Percentiles rank a stretch among this genome's conserved stretches.
These are phyloP conservation scores for Russula griseocarnosa DNA, from an alignment of 768 basidiomycete genomes.

Conservation along the genomic window DNA sequence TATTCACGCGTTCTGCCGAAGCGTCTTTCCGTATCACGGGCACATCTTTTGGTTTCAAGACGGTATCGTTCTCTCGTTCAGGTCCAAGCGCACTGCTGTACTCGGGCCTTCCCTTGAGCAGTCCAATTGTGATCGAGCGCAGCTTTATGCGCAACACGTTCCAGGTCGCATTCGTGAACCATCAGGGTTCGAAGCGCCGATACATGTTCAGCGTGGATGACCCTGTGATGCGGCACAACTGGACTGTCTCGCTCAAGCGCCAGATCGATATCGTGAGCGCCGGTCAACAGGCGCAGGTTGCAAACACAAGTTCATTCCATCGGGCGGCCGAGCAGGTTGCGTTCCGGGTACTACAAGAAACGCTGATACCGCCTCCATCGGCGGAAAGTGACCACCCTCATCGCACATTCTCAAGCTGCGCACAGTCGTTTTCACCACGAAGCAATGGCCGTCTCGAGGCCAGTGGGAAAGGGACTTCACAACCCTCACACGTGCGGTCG, in stretches of 20 bases:
- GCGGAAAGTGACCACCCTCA: constrained; percentile 9
- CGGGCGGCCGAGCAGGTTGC: constrained; percentile 71
- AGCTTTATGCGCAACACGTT: constrained; percentile 97
- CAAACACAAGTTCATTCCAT: constrained; percentile 43
- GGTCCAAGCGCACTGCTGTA: constrained; percentile 84
- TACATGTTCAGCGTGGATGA: constrained; percentile 96
- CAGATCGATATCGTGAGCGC: constrained; percentile 54
- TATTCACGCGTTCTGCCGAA: constrained; percentile 71
- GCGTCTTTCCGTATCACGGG: constrained; percentile 90
- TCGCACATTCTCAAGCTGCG: constrained; percentile 31
- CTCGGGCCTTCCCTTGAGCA: constrained; percentile 74
- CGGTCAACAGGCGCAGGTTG: constrained; percentile 29
- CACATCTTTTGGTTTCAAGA: constrained; percentile 75
- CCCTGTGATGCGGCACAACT: constrained; percentile 66
- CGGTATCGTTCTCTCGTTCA: constrained; percentile 76
- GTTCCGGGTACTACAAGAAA: constrained; percentile 81
- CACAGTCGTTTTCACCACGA: constrained; percentile 31
- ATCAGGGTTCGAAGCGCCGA: constrained; percentile 63
- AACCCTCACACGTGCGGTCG: constrained; percentile 48
- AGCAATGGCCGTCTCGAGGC: constrained; percentile 23
- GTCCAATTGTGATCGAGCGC: constrained; percentile 75
- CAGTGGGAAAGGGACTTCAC: constrained; percentile 18
- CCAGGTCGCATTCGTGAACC: constrained; percentile 79
- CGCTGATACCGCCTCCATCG: constrained; percentile 50
- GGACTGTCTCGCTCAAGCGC: constrained; percentile 63